These are phyloP conservation scores for Juncus effusus DNA, from an alignment of 176 grass and related monocot genomes.

Conservation along the genomic window DNA sequence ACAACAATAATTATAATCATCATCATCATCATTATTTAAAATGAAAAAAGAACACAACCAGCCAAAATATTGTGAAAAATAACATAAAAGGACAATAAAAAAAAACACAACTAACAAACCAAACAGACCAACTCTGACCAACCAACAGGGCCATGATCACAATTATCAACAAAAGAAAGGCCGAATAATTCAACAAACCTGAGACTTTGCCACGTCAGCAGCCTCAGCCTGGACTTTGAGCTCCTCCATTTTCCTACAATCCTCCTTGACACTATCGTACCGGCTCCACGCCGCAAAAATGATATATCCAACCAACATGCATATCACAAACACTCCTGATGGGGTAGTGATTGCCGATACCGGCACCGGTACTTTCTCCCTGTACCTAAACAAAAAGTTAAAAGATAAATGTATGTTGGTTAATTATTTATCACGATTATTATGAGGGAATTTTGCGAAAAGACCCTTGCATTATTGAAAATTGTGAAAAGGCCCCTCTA, in stretches of 20 bases:
- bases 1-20: too few species aligned
- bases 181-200: conserved; percentile 32
- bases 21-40: too few species aligned
- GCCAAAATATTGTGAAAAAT: too few species aligned
- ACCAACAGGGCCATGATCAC: too few species aligned
- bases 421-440: too few species aligned
- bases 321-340: conserved; percentile 76
- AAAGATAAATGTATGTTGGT: not conserved
- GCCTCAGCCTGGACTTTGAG: conserved; percentile 92
- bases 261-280: conserved; percentile 90
- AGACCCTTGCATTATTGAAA: too few species aligned
- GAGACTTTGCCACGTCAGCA: conserved; percentile 91
- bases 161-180: conserved; percentile 10
- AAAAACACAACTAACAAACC: too few species aligned
- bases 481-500: too few species aligned
- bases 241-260: conserved; percentile 93
- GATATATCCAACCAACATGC: conserved; percentile 74
- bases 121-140: too few species aligned
- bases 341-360: conserved; percentile 62
- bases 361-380: conserved; percentile 57
- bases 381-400: conserved; percentile 47
- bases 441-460: too few species aligned
- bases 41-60: too few species aligned
- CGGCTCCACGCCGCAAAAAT: conserved; percentile 64
- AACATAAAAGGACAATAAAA: too few species aligned